Evolutionary conservation across 2,329 filamentous ascomycete genomes (phyloP), one percentile per base, ranked within the genome.

Genomic region (Apiospora sp.): DNA sequence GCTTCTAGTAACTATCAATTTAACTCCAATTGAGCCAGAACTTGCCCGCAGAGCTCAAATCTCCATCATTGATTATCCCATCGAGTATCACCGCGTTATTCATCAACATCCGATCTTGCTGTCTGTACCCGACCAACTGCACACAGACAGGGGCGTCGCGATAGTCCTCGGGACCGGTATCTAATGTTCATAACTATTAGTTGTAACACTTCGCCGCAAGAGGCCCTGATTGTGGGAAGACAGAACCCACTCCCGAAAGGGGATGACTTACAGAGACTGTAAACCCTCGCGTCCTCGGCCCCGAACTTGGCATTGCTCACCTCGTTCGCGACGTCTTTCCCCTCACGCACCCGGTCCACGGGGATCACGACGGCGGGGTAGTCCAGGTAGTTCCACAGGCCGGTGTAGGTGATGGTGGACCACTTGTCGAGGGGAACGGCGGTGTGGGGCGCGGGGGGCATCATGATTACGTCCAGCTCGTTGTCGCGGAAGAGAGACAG

Each of bases 391-490:
- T 68, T 68, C 67, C 67, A 68, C 24, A 68, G 41, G 43, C 41
- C 67, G 41, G 67, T 68, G 44, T 68, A 68, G 67, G n/a, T 48
- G 58, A 64, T 64, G 34, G 58, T 14, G 0, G 58, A 64, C 58
- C 67, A 68, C 3, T 43, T 27, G 10, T 68, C 48, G 13, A 51
- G 34, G 5, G 68, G 68, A 10, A 70, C 68, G 48, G 44, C 49
- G 22, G 68, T 70, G 48, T 70, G 68, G 12, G 68, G 68, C 48
- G 49, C 49, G 16, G 68, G 44, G 19, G 68, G 48, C 68, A 58
- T 58, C 30, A 70, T 30, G 30, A 70, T 19, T 22, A n/a, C 48
- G 34, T 70, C 68, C 5, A 68, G 14, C 6, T 4, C 24, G 22
- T n/a, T n/a, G 34, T 41, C 58, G 58, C 58, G 58, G 19, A 64